These are phyloP conservation scores for Rhodofomes roseus DNA, from an alignment of 1,284 basidiomycete genomes.

Conservation along the genomic window DNA sequence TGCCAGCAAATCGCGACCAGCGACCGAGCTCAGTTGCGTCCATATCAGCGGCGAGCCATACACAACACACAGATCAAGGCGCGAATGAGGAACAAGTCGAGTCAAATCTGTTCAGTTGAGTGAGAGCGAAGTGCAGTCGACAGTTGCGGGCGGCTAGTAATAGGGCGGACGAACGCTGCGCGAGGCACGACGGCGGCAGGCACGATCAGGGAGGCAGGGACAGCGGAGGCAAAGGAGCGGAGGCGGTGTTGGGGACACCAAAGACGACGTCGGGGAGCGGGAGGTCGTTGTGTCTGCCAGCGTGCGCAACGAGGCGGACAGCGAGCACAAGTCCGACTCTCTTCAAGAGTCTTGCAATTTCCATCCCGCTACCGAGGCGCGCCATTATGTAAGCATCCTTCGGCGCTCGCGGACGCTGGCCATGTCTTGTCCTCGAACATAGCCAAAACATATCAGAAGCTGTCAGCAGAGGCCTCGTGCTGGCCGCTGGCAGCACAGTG, in stretches of 20 bases:
- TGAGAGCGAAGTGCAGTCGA: background rate
- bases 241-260: constrained; percentile 5
- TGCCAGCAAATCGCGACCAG: constrained; percentile 78
- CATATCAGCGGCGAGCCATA: constrained; percentile 35
- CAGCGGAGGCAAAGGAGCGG: constrained; percentile 3
- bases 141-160: background rate
- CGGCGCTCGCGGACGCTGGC: background rate
- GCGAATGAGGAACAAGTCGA: background rate
- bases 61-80: background rate
- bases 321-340: background rate
- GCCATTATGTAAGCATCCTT: background rate
- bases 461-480: too few species aligned
- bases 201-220: background rate
- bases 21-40: constrained; percentile 69
- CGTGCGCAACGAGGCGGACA: background rate
- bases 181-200: background rate
- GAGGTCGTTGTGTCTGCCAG: background rate
- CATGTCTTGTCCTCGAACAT: too few species aligned
- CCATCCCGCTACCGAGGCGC: too few species aligned
- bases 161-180: background rate
- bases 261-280: background rate
- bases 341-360: too few species aligned
- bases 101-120: background rate
- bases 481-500: too few species aligned
- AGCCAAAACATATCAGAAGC: too few species aligned